Base-by-base conservation (phyloP, 345 rosid species). In the Adansonia digitata region DNA sequence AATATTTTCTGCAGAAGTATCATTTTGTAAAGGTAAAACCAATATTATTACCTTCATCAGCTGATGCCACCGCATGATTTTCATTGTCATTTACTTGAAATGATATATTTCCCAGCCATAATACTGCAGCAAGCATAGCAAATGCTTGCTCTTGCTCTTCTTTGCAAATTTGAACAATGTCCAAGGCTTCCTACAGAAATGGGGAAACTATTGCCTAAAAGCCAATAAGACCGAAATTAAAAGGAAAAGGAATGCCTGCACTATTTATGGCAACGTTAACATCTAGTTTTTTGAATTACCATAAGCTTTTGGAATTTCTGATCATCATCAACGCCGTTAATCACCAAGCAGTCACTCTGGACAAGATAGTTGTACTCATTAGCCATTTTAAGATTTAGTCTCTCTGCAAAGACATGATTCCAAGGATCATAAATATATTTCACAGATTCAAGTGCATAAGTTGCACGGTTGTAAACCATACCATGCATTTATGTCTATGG, bases 71-170 rank as follows among this genome's bases (percentile, higher is more conserved):
- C 74, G 88, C 94, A 78, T 93, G 96, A 83, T 87, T 92, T 83
- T 91, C 97, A 24, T 81, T 81, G 86, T 89, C 92, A 74, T 81
- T 86, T 74, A 85, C 89, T 81, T 83, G 82, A 76, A 95, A 95
- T 42, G 90, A 86, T 78, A 93, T 81, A 78, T 95, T 95, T 75
- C 98, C 99, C 37, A 95, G 79, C 98, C 98, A 93, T 64, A 95
- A 80, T 45, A 95, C 88, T 5, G 91, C 93, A 11, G 96, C 94
- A 83, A 95, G 94, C 86, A 93, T 81, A 65, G 89, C 76, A 87
- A 95, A 95, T 45, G 77, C 81, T 60, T 85, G 86, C 71, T 91
- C 98, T 81, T 91, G 95, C 74, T 90, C 93, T 63, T 88, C 89
- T 80, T 86, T 88, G 61, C 79, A 57, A 80, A 93, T 91, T 63